A percentile compares a stretch with the other conserved stretches of the same genome.
Conservation (phyloP, 495 filamentous ascomycete species). For the Friedmanniomyces endolithicus region DNA sequence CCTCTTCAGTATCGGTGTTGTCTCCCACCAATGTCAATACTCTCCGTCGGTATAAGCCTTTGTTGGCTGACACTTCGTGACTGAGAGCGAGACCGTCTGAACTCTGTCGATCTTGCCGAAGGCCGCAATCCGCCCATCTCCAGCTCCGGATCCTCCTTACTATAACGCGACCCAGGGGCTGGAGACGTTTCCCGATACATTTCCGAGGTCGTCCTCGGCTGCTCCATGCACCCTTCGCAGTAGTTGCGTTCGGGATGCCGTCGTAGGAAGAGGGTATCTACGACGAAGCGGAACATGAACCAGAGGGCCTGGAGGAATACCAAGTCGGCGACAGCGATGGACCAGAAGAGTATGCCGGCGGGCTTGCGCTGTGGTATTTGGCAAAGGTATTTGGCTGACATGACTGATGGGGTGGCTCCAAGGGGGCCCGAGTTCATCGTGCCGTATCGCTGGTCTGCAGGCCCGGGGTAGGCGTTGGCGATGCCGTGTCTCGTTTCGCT, state of each 20-base stretch:
- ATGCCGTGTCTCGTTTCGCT: constrained; percentile 8
- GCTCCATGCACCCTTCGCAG: constrained; percentile 1
- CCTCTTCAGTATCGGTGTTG: no score
- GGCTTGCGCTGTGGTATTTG: constrained; percentile 27
- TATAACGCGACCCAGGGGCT: neutral
- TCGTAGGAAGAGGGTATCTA: neutral
- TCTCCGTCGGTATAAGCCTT: constrained; percentile 3
- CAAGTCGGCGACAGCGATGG: constrained; percentile 26
- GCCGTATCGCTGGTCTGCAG: constrained; percentile 13
- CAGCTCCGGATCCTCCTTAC: neutral
- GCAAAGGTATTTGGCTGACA: constrained; percentile 25
- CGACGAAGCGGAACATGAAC: neutral
- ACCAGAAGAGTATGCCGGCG: constrained; percentile 20
- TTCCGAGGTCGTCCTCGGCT: neutral
- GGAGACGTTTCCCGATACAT: neutral
- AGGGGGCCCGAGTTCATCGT: constrained; percentile 9
- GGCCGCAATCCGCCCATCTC: constrained; percentile 5
- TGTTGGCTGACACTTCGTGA: neutral
- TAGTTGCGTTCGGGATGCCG: constrained; percentile 1
- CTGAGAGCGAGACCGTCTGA: neutral
- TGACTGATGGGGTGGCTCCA: constrained; percentile 19
- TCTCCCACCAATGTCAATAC: constrained; percentile 1
- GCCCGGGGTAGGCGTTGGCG: constrained; percentile 5
- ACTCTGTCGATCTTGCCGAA: neutral
- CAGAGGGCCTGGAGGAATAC: constrained; percentile 25